Evolutionary conservation across 768 basidiomycete genomes (phyloP).

Genomic region (Boletellus sp.): DNA sequence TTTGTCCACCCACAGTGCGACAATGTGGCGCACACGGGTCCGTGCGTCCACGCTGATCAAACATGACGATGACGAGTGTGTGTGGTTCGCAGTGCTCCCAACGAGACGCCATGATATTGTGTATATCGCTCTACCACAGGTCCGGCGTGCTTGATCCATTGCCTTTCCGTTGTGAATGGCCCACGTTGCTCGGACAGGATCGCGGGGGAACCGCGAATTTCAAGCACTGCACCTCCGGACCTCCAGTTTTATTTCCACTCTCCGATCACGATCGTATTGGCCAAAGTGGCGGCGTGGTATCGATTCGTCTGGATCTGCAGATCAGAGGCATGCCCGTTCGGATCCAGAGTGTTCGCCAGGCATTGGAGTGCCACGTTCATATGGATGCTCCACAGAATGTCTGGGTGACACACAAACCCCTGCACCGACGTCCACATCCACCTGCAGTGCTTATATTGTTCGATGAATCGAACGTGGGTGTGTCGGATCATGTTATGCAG

Average conservation of each 20-base stretch:
- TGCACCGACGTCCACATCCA: neutral
- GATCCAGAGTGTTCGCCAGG: constrained; percentile 2
- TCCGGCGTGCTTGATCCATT: neutral
- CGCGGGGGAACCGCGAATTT: constrained; percentile 3
- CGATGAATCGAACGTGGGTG: neutral
- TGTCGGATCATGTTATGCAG: neutral
- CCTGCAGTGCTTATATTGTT: neutral
- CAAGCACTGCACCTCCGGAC: neutral
- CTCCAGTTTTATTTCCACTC: constrained; percentile 1
- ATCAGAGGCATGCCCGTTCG: constrained; percentile 10
- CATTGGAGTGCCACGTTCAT: constrained; percentile 1
- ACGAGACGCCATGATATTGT: neutral
- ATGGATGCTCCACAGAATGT: neutral
- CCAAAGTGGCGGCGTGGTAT: constrained; percentile 1
- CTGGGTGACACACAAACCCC: neutral
- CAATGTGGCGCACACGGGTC: constrained; percentile 19
- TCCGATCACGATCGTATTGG: constrained; percentile 23
- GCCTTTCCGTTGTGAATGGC: neutral
- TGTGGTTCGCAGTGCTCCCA: neutral
- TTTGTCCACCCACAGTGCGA: constrained; percentile 13
- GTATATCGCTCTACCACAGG: neutral
- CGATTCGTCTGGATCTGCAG: constrained; percentile 11
- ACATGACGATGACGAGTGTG: neutral
- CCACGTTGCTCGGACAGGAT: neutral
- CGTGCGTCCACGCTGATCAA: constrained; percentile 6